Conservation (phyloP, 257 asterid species). For the Ehretia macrophylla region DNA sequence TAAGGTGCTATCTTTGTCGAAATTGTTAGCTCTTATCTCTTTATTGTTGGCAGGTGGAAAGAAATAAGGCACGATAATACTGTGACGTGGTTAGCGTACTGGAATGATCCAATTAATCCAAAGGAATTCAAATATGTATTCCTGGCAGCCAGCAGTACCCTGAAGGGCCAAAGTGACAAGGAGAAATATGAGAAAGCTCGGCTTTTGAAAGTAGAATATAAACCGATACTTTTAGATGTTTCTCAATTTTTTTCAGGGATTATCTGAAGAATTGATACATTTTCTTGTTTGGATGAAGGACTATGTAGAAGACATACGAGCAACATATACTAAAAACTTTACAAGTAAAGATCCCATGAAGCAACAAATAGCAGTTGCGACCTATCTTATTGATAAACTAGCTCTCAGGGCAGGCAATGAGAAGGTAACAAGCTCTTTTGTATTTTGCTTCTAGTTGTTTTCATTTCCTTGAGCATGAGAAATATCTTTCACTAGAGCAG, state of each 20-base stretch:
- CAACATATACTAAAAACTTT: conserved; percentile 71
- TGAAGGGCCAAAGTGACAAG: conserved; percentile 97
- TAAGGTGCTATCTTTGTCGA: conserved; percentile 10
- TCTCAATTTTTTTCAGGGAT: neutral
- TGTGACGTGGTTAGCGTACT: conserved; percentile 94
- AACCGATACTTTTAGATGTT: too few species aligned
- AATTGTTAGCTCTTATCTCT: conserved; percentile 12
- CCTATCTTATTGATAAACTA: conserved; percentile 93
- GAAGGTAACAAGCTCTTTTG: conserved; percentile 52
- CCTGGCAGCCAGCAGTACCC: conserved; percentile 91
- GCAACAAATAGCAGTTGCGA: conserved; percentile 96
- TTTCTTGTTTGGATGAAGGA: conserved; percentile 47
- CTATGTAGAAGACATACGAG: conserved; percentile 67
- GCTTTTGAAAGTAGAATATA: conserved; percentile 57
- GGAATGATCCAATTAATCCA: conserved; percentile 92
- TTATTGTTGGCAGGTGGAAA: conserved; percentile 68
- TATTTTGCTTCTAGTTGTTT: too few species aligned
- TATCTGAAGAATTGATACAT: conserved; percentile 9
- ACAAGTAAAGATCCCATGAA: conserved; percentile 63
- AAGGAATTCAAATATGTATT: conserved; percentile 90
- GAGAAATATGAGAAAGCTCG: conserved; percentile 98
- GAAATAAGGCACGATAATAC: conserved; percentile 94
- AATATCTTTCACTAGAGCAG: too few species aligned
- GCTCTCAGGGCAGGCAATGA: conserved; percentile 99
- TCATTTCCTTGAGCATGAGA: too few species aligned